phyloP scores from a whole-genome alignment of 768 basidiomycete genomes.

The Mycena galopus region DNA sequence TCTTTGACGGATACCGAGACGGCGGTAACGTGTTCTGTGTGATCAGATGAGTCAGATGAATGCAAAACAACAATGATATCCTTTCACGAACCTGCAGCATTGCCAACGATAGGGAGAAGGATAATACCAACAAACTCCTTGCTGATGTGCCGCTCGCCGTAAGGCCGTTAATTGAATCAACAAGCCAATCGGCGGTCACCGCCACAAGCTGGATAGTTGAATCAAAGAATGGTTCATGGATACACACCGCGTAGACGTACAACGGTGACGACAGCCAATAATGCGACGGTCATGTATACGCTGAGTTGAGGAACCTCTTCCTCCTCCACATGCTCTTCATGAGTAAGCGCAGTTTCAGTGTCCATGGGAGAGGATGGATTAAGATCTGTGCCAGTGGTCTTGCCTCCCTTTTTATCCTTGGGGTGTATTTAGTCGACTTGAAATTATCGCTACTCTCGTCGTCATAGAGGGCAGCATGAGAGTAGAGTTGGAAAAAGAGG shows the following conservation, averaged over 20 bases:
- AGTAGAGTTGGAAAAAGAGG: constrained; percentile 84
- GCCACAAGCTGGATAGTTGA: constrained; percentile 64
- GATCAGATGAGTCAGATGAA: neutral
- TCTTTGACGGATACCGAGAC: constrained; percentile 93
- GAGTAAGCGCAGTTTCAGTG: constrained; percentile 17
- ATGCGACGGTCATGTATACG: constrained; percentile 61
- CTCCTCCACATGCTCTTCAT: constrained; percentile 44
- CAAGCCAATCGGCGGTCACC: constrained; percentile 78
- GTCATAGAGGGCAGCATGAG: constrained; percentile 78
- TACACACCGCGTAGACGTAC: constrained; percentile 60
- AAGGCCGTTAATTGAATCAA: constrained; percentile 85
- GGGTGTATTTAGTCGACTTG: constrained; percentile 51
- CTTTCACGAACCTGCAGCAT: constrained; percentile 72
- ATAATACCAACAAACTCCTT: constrained; percentile 89
- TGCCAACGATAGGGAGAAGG: constrained; percentile 92
- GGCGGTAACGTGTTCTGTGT: constrained; percentile 86
- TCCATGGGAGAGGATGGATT: constrained; percentile 32
- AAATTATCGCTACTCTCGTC: constrained; percentile 56
- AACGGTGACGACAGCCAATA: constrained; percentile 73
- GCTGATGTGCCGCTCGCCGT: constrained; percentile 68
- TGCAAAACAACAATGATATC: neutral
- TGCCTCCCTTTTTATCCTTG: constrained; percentile 43
- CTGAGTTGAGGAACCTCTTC: constrained; percentile 69
- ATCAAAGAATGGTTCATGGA: constrained; percentile 32
- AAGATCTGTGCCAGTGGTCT: constrained; percentile 40